Conservation (phyloP, 345 rosid genomes). For the Salix koriyanagi region DNA sequence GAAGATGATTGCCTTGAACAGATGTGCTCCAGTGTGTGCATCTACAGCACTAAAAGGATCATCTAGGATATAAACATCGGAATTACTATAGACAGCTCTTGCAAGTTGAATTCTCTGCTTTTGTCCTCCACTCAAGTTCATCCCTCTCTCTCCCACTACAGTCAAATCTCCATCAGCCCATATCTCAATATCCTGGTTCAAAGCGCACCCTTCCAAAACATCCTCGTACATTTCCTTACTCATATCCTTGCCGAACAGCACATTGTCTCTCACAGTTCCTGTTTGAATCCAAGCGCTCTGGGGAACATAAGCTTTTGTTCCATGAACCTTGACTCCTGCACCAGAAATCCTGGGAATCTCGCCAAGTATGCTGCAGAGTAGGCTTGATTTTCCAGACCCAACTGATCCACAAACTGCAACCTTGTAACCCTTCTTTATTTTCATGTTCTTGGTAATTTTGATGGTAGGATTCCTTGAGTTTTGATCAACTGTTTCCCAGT, state of each 20-base stretch:
- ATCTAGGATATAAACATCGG: slow-evolving; percentile 69
- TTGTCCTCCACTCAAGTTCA: slow-evolving; percentile 86
- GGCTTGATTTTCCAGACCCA: slow-evolving; percentile 71
- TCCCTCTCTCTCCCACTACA: slow-evolving; percentile 76
- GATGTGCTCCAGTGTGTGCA: slow-evolving; percentile 34
- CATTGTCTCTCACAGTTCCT: slow-evolving; percentile 61
- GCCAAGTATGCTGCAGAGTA: slow-evolving; percentile 61
- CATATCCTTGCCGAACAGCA: slow-evolving; percentile 47
- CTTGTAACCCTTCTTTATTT: slow-evolving; percentile 41
- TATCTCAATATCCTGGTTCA: slow-evolving; percentile 49
- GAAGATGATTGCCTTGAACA: background rate
- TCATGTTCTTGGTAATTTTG: slow-evolving; percentile 31
- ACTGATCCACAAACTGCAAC: slow-evolving; percentile 74
- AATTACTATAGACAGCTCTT: slow-evolving; percentile 59
- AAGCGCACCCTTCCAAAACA: slow-evolving; percentile 50
- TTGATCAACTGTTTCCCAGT: slow-evolving; percentile 35
- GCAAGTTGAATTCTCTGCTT: slow-evolving; percentile 81
- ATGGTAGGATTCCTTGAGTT: slow-evolving; percentile 27
- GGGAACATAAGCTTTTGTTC: slow-evolving; percentile 61
- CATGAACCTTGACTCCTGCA: slow-evolving; percentile 43
- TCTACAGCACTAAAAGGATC: slow-evolving; percentile 81
- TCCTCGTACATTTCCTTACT: slow-evolving; percentile 32
- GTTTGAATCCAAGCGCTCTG: slow-evolving; percentile 86
- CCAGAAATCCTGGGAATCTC: slow-evolving; percentile 71
- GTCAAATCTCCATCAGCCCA: slow-evolving; percentile 46